Evolutionary conservation across 805 yeast genomes (phyloP), one percentile per base, ranked within the genome.

Genomic region (Kuraishia floccosa): DNA sequence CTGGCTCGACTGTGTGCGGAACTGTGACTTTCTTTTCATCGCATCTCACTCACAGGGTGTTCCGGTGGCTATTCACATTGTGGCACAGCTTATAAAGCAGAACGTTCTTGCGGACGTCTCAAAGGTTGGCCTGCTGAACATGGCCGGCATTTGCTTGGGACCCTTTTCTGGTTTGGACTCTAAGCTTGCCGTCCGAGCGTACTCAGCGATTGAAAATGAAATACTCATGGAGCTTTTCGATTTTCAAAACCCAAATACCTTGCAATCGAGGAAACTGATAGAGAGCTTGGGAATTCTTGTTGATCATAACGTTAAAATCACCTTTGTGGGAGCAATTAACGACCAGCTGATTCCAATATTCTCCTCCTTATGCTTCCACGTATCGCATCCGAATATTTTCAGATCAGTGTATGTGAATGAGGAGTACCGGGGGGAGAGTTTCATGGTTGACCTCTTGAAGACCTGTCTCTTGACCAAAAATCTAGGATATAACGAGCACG

Each of bases 31-130:
- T 39, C 64, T 91, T 17, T 79, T 80, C 44, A 68, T 87, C 39
- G 94, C 94, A 0, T 72, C 94, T 0, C 96, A 87, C 52, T 84
- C 96, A 0, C 96, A 86, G 52, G 95, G 96, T 1, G 82, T 89
- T 30, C 94, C 94, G 1, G 94, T 91, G 0, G 74, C 94, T 0
- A 75, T 84, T 2, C 79, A 85, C 31, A 49, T 89, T 8, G 30
- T 27, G 7, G 62, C 63, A 32, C 57, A 37, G 16, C 20, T 39
- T 13, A 12, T 28, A 5, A 24, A 27, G 34, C 16, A 10, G 14
- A 15, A 28, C 15, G 13, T 23, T 30, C 9, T 30, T 16, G 19
- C 23, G 23, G 5, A 14, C 7, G 19, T 52, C 31, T 60, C 60
- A 30, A 54, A 75, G 27, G 61, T 86, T n/a, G 87, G 94, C 0